Evolutionary conservation across 176 grass and related monocot genomes (phyloP), one percentile per base, ranked within the genome.

Genomic region (Oryza nivara): DNA sequence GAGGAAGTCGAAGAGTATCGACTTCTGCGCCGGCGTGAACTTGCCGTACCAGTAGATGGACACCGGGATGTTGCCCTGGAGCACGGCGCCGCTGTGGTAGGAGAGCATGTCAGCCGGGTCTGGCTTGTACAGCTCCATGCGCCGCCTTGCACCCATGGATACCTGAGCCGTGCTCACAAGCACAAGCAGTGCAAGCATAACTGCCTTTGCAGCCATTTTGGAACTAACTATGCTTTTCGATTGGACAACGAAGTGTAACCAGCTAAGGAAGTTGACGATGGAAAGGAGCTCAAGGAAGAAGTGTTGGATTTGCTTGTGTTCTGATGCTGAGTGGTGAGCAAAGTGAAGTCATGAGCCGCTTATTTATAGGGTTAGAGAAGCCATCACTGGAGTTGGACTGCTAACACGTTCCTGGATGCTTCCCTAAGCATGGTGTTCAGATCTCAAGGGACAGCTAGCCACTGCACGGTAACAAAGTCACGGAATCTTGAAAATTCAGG

Each of bases 1-100:
- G 61, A 97, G 75, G 80, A 97, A 97, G 72, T 94, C 92, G 81
- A 83, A 32, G 73, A 97, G 66, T 34, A 94, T 88, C 17, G 95
- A 51, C 58, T 91, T 94, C 71, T 97, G 95, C 20, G 68, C 58
- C 38, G 84, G 47, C 36, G 71, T 76, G 80, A 97, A 94, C 11
- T 63, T 9, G 38, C 92, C 95, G 43, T 97, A 97, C 95, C 92
- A 97, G 34, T 89, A 22, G 28, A 97, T 16, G 46, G 90, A 89
- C 49, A 97, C 80, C 3, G 82, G 3, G 63, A 97, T 89, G 86
- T 88, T 60, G 36, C 88, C 92, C 71, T 75, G 70, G 74, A 94
- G 90, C 56, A 97, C 90, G 11, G 20, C 26, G 3, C 92, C 95
- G 9, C 89, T 22, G 86, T 97, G 95, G 89, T 91, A 97, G 41